Base-by-base conservation (phyloP, 2,329 filamentous ascomycete genomes). In the Thelonectria olida region DNA sequence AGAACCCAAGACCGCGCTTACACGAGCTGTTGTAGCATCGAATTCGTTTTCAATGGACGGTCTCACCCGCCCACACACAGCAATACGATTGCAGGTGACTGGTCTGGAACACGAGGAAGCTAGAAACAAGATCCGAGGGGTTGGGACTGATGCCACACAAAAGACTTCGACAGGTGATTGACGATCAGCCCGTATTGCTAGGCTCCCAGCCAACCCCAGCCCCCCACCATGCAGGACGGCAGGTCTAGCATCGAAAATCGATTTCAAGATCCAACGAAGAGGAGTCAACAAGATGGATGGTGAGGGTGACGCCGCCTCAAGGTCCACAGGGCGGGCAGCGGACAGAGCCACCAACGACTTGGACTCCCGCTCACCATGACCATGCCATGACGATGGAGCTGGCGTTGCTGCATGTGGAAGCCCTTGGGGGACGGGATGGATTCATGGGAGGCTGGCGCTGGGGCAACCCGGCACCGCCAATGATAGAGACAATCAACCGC, bases 311-410 rank as follows among this genome's bases (percentile, higher is more conserved):
- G 42, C 20, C 42, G 47, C 17, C 28, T 36, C 28, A 20, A 41
- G 55, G 20, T 12, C 48, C 47, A 39, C 38, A 22, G 22, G 50
- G 44, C 44, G 13, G 53, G 23, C 38, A 47, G 22, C 19, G 42
- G 34, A 31, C 42, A 45, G 42, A 31, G 25, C 36, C 25, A 36
- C 39, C 19, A 41, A n/a, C 45, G 45, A 20, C 15, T 45, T 27
- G n/a, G 34, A 25, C 51, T 50, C 47, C 45, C 45, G 51, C 31
- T 36, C 44, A 60, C 58, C 45, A 51, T 48, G 52, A 60, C 57
- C 51, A 45, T 55, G 42, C 54, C 47, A 56, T 56, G 54, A 56
- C 54, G 54, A 55, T 49, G 36, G 15, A 38, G n/a, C n/a, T n/a
- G n/a, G n/a, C n/a, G 23, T 48, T 47, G 10, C 52, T 31, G 23